These are phyloP conservation scores for Acanthamoeba royreba DNA, from an alignment of 208 protist genomes.

Conservation along the genomic window DNA sequence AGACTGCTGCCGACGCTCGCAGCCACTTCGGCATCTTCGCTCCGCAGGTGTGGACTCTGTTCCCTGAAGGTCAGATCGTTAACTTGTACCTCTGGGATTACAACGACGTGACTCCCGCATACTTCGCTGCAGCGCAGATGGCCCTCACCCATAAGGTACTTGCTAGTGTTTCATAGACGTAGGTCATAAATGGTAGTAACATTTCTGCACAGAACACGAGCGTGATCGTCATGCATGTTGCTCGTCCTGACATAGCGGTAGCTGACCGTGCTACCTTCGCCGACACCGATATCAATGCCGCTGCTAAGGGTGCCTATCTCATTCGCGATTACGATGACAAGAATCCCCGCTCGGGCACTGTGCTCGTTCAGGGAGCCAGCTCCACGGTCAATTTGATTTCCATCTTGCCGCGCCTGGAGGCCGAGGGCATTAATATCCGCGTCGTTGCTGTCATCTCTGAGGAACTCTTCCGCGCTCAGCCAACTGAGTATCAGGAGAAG, in stretches of 20 bases:
- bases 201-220: background rate
- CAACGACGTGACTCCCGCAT: slow-evolving; percentile 40
- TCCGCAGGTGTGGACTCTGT: slow-evolving; percentile 42
- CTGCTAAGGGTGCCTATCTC: slow-evolving; percentile 42
- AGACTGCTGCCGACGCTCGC: slow-evolving; percentile 44
- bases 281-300: slow-evolving; percentile 34
- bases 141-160: background rate
- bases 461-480: slow-evolving; percentile 35
- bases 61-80: slow-evolving; percentile 24
- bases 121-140: slow-evolving; percentile 25
- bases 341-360: background rate
- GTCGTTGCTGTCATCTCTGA: slow-evolving; percentile 45
- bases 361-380: slow-evolving; percentile 27
- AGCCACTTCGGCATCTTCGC: slow-evolving; percentile 49
- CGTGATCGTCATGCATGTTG: slow-evolving; percentile 44
- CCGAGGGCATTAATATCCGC: slow-evolving; percentile 46
- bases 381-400: slow-evolving; percentile 37
- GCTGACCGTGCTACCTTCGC: slow-evolving; percentile 14
- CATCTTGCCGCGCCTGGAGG: slow-evolving; percentile 41
- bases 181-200: background rate
- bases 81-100: slow-evolving; percentile 52
- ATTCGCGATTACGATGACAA: slow-evolving; percentile 29
- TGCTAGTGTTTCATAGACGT: too few relatives aligned
- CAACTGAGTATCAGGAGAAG: slow-evolving; percentile 40
- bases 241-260: slow-evolving; percentile 46